phyloP scores from a whole-genome alignment of 2,329 filamentous ascomycete genomes.

The Cladosporium sp. region DNA sequence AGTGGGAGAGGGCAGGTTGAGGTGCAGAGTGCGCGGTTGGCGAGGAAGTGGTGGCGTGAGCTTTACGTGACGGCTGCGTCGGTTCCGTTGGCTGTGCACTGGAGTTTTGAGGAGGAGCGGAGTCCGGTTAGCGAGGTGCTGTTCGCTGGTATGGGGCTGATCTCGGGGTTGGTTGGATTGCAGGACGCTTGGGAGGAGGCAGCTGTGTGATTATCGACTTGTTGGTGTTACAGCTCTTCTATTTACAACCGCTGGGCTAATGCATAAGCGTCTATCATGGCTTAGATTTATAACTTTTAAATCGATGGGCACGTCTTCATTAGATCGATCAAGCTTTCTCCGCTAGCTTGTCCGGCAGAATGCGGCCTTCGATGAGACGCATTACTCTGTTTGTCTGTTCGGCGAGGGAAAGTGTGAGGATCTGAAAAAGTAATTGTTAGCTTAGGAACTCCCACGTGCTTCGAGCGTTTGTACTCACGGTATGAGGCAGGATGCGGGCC shows the following conservation, averaged over 20 bases:
- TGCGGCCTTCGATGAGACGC: constrained; percentile 63
- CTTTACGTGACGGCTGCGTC: constrained; percentile 66
- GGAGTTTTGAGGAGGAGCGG: constrained; percentile 63
- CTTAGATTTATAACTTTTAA: background rate
- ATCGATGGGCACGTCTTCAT: background rate
- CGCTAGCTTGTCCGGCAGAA: constrained; percentile 29
- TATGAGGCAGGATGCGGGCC: constrained; percentile 89
- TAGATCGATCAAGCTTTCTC: constrained; percentile 18
- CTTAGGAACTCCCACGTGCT: constrained; percentile 16
- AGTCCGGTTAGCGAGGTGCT: constrained; percentile 48
- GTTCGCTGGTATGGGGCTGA: constrained; percentile 38
- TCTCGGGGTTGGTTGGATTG: constrained; percentile 36
- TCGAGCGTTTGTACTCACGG: constrained; percentile 45
- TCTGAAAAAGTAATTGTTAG: constrained; percentile 38
- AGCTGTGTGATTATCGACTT: constrained; percentile 3
- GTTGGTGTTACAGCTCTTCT: constrained; percentile 2
- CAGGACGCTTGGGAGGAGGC: constrained; percentile 42
- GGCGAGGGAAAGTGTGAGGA: constrained; percentile 82
- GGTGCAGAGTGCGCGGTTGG: constrained; percentile 25
- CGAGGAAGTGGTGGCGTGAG: constrained; percentile 55
- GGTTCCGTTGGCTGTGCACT: constrained; percentile 78
- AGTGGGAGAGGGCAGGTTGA: background rate
- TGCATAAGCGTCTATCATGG: constrained; percentile 8
- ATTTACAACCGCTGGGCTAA: constrained; percentile 4
- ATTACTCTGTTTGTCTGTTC: constrained; percentile 95